phyloP scores from a whole-genome alignment of 495 filamentous ascomycete genomes.

The Chaetomium cochliodes region DNA sequence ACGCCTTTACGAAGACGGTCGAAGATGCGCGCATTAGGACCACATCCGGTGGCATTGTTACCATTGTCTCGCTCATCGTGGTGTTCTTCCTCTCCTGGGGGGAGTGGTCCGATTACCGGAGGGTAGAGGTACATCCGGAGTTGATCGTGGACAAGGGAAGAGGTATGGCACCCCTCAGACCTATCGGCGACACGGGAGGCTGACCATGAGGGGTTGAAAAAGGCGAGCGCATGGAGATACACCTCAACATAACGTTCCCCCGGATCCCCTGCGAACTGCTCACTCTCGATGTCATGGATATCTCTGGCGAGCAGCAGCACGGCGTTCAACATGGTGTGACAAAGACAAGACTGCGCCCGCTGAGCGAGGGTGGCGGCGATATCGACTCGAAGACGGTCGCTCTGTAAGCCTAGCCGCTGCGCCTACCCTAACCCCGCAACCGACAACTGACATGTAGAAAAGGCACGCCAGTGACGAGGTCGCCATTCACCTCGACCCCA shows the following conservation, averaged over 20 bases:
- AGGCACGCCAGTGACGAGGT: conserved; percentile 61
- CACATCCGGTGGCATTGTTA: conserved; percentile 95
- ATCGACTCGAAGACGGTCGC: conserved; percentile 72
- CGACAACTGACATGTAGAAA: conserved; percentile 1
- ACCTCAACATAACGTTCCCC: conserved; percentile 96
- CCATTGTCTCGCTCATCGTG: conserved; percentile 80
- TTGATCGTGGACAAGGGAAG: conserved; percentile 94
- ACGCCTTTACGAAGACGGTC: conserved; percentile 98
- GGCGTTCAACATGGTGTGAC: conserved; percentile 89
- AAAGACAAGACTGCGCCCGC: conserved; percentile 76
- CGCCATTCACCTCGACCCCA: conserved; percentile 80
- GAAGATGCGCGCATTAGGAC: conserved; percentile 97
- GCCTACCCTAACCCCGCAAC: background rate
- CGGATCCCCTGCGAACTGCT: conserved; percentile 90
- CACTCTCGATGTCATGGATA: conserved; percentile 98
- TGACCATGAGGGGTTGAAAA: conserved; percentile 21
- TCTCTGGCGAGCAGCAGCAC: conserved; percentile 91
- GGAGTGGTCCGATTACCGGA: conserved; percentile 92
- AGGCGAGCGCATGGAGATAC: conserved; percentile 98
- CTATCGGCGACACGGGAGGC: background rate
- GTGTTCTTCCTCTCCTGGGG: conserved; percentile 88
- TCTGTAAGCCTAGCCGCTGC: conserved; percentile 54
- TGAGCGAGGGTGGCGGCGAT: conserved; percentile 70
- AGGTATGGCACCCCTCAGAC: conserved; percentile 53
- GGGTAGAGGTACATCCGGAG: conserved; percentile 84